Evolutionary conservation across 257 asterid species (phyloP).

Genomic region (Petunia secreta): DNA sequence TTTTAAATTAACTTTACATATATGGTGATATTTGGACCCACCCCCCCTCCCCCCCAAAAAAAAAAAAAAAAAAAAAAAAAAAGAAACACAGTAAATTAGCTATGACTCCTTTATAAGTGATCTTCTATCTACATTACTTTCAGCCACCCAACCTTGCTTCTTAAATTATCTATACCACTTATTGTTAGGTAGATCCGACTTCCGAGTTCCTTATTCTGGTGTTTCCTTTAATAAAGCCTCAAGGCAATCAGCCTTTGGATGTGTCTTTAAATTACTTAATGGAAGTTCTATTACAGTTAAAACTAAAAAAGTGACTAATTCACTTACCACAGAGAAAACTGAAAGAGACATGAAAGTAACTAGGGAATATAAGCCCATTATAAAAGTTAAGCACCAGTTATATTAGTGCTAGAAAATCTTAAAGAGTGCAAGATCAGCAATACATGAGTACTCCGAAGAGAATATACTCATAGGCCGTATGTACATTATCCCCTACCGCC

Average conservation of each 20-base stretch:
- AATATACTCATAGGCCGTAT: neutral
- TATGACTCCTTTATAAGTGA: neutral
- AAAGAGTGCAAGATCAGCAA: neutral
- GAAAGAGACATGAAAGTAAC: slow-evolving; percentile 7
- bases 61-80: neutral
- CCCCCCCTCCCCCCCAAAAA: neutral
- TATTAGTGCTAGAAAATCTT: neutral
- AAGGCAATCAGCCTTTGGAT: neutral
- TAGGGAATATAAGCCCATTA: neutral
- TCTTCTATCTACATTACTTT: neutral
- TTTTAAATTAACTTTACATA: neutral
- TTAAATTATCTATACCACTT: neutral
- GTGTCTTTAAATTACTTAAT: neutral
- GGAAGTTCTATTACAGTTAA: neutral
- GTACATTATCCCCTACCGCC: neutral
- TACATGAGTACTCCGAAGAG: neutral
- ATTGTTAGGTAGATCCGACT: neutral
- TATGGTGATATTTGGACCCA: slow-evolving; percentile 9
- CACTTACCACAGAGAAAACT: neutral
- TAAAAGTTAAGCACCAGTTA: neutral
- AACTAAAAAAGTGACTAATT: neutral
- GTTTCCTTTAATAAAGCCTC: neutral
- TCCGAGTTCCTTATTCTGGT: neutral
- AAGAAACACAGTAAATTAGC: slow-evolving; percentile 2
- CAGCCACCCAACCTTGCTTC: neutral